phyloP scores from a whole-genome alignment of 2,329 filamentous ascomycete genomes.

The Colletotrichum horii region DNA sequence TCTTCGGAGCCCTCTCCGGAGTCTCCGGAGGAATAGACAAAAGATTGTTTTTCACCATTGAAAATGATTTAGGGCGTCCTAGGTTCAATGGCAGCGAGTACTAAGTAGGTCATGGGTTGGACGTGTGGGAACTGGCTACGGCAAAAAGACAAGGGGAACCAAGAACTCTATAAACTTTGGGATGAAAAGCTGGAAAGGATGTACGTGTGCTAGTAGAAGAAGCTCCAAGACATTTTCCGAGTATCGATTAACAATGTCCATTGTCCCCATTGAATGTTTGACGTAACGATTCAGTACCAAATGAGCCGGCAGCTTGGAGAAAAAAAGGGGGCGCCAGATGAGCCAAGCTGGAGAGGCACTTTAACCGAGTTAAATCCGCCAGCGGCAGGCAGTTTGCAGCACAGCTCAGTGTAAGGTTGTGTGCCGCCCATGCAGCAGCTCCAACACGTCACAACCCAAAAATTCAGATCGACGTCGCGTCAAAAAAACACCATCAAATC shows the following conservation, averaged over 20 bases:
- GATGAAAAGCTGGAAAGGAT: not conserved
- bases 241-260: not conserved
- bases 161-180: not conserved
- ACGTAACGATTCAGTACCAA: not conserved
- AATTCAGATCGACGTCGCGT: slow-evolving; percentile 12
- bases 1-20: no score
- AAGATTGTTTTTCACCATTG: no score
- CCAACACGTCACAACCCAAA: slow-evolving; percentile 20
- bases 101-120: not conserved
- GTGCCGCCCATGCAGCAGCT: not conserved
- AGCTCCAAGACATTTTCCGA: not conserved
- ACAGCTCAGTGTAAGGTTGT: not conserved
- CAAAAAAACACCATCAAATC: not conserved
- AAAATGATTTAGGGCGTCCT: not conserved
- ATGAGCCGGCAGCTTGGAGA: not conserved
- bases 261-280: not conserved
- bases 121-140: not conserved
- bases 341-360: not conserved
- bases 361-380: slow-evolving; percentile 6
- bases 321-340: not conserved
- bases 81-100: not conserved
- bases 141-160: not conserved
- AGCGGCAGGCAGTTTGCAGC: not conserved
- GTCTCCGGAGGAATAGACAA: no score
- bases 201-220: not conserved